phyloP scores from a whole-genome alignment of 345 rosid species.

The Pistacia vera region DNA sequence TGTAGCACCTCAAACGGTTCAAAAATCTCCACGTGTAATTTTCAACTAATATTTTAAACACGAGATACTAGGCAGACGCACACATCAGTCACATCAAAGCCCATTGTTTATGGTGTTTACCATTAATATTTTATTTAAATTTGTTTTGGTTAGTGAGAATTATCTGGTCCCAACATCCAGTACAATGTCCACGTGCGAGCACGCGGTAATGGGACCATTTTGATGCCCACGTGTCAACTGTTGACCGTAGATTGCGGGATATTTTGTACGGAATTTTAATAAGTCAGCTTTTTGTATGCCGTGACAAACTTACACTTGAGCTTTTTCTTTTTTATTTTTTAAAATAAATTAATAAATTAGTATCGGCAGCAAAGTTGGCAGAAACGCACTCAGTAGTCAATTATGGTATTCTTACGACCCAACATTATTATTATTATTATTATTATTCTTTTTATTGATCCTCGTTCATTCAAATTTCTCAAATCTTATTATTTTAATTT shows the following conservation, averaged over 20 bases:
- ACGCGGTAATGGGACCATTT: constrained; percentile 14
- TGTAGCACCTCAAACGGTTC: neutral
- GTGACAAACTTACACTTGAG: too few relatives aligned
- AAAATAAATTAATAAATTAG: too few relatives aligned
- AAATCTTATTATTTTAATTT: too few relatives aligned
- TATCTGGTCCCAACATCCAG: constrained; percentile 32
- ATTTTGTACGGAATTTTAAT: constrained; percentile 28
- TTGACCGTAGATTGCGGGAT: constrained; percentile 37
- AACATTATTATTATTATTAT: too few relatives aligned
- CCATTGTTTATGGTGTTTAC: neutral
- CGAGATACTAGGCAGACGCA: neutral
- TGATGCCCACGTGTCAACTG: constrained; percentile 29
- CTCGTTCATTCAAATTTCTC: too few relatives aligned
- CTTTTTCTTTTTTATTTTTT: too few relatives aligned
- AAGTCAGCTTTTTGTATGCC: too few relatives aligned
- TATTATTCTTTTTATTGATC: too few relatives aligned
- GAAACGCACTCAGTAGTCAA: too few relatives aligned
- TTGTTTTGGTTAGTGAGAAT: neutral
- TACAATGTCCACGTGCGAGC: constrained; percentile 43
- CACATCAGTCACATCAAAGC: neutral
- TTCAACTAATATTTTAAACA: neutral
- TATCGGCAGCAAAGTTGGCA: too few relatives aligned
- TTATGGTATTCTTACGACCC: too few relatives aligned
- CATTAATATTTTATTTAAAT: neutral
- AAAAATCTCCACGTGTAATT: neutral